These are phyloP conservation scores for Elongisporangium anandrum DNA, from an alignment of 352 stramenopile genomes.

Conservation along the genomic window DNA sequence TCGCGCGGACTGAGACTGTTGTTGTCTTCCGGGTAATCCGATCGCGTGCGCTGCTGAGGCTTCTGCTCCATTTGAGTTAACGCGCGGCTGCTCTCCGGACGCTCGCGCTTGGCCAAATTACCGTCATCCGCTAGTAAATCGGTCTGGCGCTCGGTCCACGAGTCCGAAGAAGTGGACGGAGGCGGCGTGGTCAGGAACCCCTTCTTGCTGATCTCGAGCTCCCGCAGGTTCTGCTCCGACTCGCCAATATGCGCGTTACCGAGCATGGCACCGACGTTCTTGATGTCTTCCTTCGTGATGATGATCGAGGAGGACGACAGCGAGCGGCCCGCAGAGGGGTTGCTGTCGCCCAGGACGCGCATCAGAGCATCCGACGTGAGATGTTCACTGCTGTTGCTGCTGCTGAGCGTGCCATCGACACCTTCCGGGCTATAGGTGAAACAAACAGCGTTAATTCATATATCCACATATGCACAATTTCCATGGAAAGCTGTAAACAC, in stretches of 20 bases:
- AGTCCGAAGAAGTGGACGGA: neutral
- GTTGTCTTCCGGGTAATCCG: constrained; percentile 15
- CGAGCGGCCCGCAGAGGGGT: constrained; percentile 21
- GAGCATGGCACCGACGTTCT: constrained; percentile 51
- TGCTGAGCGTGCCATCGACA: neutral
- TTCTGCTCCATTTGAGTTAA: constrained; percentile 61
- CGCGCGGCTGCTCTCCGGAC: constrained; percentile 56
- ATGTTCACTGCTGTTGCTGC: neutral
- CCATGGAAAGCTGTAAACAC: neutral
- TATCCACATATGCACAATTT: neutral
- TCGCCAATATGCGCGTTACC: constrained; percentile 80
- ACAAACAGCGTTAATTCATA: neutral
- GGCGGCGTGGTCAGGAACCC: constrained; percentile 19
- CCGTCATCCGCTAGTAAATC: constrained; percentile 14
- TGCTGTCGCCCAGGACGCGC: neutral
- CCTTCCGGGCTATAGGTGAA: neutral
- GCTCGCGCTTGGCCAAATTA: constrained; percentile 61
- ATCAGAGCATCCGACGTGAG: neutral
- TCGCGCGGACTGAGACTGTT: neutral
- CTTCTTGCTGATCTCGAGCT: constrained; percentile 77
- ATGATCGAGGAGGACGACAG: constrained; percentile 66
- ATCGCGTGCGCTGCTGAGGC: constrained; percentile 54
- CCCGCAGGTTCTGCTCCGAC: constrained; percentile 69
- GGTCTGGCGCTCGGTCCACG: neutral
- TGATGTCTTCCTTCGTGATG: constrained; percentile 83